Conservation (phyloP, 129 eudicot species). For the Escallonia herrerae region DNA sequence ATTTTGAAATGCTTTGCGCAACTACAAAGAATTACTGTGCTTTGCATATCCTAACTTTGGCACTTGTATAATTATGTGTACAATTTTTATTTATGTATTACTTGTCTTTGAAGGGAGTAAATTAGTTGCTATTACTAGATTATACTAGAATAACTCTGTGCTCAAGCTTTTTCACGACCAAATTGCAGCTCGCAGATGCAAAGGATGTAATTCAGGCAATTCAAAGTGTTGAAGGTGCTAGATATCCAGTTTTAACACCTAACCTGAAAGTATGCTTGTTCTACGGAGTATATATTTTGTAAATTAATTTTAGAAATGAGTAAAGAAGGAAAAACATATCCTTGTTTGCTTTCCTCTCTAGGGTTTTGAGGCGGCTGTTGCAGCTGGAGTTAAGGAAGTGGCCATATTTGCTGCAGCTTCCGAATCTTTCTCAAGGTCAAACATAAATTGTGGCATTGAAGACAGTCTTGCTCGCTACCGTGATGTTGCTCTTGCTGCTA, state of each 20-base stretch:
- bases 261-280: slow-evolving; percentile 54
- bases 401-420: slow-evolving; percentile 96
- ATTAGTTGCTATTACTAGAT: too few relatives aligned
- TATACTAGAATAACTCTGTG: too few relatives aligned
- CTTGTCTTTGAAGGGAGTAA: too few relatives aligned
- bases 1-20: too few relatives aligned
- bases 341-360: slow-evolving; percentile 8
- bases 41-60: too few relatives aligned
- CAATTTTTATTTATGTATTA: too few relatives aligned
- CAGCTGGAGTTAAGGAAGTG: slow-evolving; percentile 90
- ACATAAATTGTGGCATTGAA: slow-evolving; percentile 77
- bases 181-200: slow-evolving; percentile 79
- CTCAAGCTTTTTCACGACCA: not conserved
- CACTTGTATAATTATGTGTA: too few relatives aligned
- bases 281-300: too few relatives aligned
- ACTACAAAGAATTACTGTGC: too few relatives aligned
- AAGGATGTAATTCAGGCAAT: slow-evolving; percentile 67
- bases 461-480: slow-evolving; percentile 80
- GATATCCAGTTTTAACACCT: slow-evolving; percentile 83
- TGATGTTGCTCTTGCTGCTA: slow-evolving; percentile 71
- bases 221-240: slow-evolving; percentile 41
- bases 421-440: slow-evolving; percentile 82
- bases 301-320: too few relatives aligned
- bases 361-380: slow-evolving; percentile 96
- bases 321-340: not conserved